Conservation (phyloP, 73 alveolate genomes). For the Diophrys appendiculata region DNA sequence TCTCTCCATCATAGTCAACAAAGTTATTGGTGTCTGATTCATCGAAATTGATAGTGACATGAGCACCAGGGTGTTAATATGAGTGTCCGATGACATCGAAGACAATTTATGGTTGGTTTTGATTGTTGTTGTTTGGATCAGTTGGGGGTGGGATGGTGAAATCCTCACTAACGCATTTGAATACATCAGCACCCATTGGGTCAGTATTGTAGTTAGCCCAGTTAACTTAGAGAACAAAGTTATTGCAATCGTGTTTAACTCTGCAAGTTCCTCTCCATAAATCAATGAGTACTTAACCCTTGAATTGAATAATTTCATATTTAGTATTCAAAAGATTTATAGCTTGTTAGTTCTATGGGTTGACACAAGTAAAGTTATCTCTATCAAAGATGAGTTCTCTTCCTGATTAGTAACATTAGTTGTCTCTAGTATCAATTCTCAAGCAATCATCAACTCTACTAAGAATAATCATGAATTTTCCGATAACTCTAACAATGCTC, state of each 20-base stretch:
- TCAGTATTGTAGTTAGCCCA: background rate
- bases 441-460: background rate
- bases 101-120: background rate
- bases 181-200: background rate
- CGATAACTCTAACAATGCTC: background rate
- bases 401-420: background rate
- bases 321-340: background rate
- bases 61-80: background rate
- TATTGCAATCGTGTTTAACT: background rate
- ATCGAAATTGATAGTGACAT: background rate
- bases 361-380: background rate
- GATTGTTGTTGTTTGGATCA: no score
- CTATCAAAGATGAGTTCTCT: background rate
- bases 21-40: no score
- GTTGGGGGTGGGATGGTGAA: no score
- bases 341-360: background rate
- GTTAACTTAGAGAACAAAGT: background rate
- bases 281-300: background rate
- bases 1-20: no score
- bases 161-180: background rate
- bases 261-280: background rate
- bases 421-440: background rate
- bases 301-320: no score
- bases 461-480: background rate
- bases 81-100: background rate